Evolutionary conservation across 2,329 filamentous ascomycete species (phyloP), one percentile per base, ranked within the genome.

Genomic region (Cladorrhinum sp.): DNA sequence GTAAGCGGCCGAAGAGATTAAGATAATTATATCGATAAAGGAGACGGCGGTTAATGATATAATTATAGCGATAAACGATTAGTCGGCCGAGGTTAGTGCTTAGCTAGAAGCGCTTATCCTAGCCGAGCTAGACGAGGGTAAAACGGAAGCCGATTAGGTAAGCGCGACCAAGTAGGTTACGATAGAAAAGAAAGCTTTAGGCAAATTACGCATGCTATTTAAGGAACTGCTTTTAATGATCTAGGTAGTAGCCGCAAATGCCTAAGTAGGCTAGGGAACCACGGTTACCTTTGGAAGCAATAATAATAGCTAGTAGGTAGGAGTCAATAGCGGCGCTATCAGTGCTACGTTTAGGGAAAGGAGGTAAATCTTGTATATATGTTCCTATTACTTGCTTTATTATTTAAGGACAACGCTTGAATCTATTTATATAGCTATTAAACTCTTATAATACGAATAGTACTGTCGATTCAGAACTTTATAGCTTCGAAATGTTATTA

Each of bases 1-100:
- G 53, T 63, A 71, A 62, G 64, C 72, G 57, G 70, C 70, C 22
- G 68, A 72, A 62, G 70, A 71, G 53, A 69, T 72, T 16, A 71
- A 64, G 66, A 66, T 68, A 56, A 68, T 63, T 27, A 69, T 74
- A 64, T 68, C 66, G 61, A 66, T 53, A 62, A 69, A 65, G 56
- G 63, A 72, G 62, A 58, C 52, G 24, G 69, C 69, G 62, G 61
- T 73, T 49, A 67, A 67, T 13, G 52, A 58, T 63, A 65, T 66
- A 54, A 69, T 71, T 38, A 25, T 36, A 23, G 27, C 57, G 41
- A 50, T n/a, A 59, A 41, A 65, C 23, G 52, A 62, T 16, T 57
- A 60, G 56, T 52, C 52, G 48, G 62, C 60, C 20, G 57, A 64
- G 57, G 57, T 50, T n/a, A 45, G 50, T 58, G 49, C 62, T 45